Evolutionary conservation across 768 basidiomycete genomes (phyloP).

Genomic region (Termitomyces sp.): DNA sequence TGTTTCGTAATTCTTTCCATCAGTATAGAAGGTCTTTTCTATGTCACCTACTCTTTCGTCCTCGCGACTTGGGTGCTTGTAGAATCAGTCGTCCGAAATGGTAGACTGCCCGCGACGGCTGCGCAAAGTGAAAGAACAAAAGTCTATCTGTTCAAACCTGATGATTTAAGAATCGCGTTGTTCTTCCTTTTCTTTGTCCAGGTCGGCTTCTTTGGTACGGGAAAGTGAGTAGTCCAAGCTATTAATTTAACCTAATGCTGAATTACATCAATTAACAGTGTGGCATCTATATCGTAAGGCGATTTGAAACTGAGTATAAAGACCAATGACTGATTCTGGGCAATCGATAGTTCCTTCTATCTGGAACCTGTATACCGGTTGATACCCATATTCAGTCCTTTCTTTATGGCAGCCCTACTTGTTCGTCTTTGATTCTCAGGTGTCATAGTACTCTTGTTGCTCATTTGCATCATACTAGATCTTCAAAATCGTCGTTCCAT

Average conservation of each 20-base stretch:
- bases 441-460: background rate
- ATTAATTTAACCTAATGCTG: background rate
- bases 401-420: constrained; percentile 72
- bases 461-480: constrained; percentile 36
- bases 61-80: constrained; percentile 65
- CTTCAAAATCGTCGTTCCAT: constrained; percentile 81
- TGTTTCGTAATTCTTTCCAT: constrained; percentile 80
- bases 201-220: constrained; percentile 81
- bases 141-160: constrained; percentile 43
- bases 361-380: constrained; percentile 84
- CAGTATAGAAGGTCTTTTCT: constrained; percentile 79
- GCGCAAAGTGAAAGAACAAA: constrained; percentile 9
- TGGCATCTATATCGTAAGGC: constrained; percentile 78
- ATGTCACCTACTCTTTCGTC: constrained; percentile 58
- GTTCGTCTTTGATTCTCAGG: constrained; percentile 29
- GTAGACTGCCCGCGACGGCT: constrained; percentile 3
- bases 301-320: background rate
- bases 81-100: constrained; percentile 34
- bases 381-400: constrained; percentile 81
- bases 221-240: constrained; percentile 53
- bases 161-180: constrained; percentile 68
- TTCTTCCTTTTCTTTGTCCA: constrained; percentile 88
- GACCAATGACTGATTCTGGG: background rate
- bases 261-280: constrained; percentile 31
- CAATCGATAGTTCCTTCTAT: constrained; percentile 62